Evolutionary conservation across 306 rosid species (phyloP).

Genomic region (Begonia peltatifolia): DNA sequence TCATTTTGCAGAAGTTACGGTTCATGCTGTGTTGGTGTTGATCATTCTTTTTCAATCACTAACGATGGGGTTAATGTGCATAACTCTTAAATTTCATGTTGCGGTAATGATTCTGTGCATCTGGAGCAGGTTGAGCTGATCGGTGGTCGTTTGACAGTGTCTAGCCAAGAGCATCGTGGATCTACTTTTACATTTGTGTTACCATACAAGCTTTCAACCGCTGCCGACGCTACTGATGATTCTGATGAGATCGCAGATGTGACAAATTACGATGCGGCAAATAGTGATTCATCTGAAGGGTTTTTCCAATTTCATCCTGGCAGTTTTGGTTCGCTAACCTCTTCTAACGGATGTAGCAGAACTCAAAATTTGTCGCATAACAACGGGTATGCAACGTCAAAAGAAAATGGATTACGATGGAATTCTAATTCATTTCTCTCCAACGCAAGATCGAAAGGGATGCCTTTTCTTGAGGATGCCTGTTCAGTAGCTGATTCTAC

Average conservation of each 20-base stretch:
- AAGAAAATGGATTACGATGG: constrained; percentile 34
- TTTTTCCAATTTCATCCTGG: constrained; percentile 87
- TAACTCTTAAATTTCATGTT: background rate
- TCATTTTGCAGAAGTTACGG: too few relatives aligned
- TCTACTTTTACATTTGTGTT: constrained; percentile 83
- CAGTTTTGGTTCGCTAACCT: constrained; percentile 67
- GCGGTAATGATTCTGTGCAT: constrained; percentile 3
- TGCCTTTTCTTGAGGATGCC: constrained; percentile 25
- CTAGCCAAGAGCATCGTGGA: constrained; percentile 67
- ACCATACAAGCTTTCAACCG: constrained; percentile 67
- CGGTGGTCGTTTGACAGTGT: constrained; percentile 81
- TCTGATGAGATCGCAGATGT: constrained; percentile 54
- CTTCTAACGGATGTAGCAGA: constrained; percentile 55
- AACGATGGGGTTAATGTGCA: background rate
- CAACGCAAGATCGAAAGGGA: constrained; percentile 17
- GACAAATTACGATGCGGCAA: constrained; percentile 31
- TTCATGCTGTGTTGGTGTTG: too few relatives aligned
- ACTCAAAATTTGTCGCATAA: constrained; percentile 33
- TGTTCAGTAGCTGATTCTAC: constrained; percentile 24
- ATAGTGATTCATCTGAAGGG: constrained; percentile 46
- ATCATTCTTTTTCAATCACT: background rate
- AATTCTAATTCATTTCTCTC: constrained; percentile 24
- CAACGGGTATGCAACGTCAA: constrained; percentile 21
- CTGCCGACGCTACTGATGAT: constrained; percentile 46
- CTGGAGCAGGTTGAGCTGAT: constrained; percentile 75